Percentiles rank a stretch among this genome's conserved stretches.
Evolutionary conservation across 805 yeast genomes (phyloP).

Genomic region (Candida glaebosa): DNA sequence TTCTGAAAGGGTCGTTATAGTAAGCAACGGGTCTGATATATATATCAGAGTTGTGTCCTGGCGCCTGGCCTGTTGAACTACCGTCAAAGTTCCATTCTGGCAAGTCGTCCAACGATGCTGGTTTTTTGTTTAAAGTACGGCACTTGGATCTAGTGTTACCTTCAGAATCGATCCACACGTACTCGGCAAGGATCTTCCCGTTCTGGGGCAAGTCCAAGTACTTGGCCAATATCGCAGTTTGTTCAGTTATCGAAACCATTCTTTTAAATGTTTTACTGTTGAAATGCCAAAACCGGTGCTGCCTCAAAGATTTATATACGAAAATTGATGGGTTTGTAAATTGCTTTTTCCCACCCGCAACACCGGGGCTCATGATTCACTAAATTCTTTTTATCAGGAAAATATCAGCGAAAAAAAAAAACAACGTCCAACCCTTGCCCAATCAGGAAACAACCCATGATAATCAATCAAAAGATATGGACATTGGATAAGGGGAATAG

Average conservation of each 20-base stretch:
- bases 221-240: conserved; percentile 79
- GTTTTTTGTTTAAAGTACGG: conserved; percentile 71
- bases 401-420: background rate
- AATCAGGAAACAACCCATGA: too few species aligned
- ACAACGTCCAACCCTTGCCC: too few species aligned
- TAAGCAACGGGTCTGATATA: conserved; percentile 93
- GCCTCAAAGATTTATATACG: too few species aligned
- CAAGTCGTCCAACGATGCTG: conserved; percentile 73
- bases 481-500: too few species aligned
- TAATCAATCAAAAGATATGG: too few species aligned
- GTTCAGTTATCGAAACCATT: conserved; percentile 48
- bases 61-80: conserved; percentile 97
- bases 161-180: conserved; percentile 95
- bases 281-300: too few species aligned
- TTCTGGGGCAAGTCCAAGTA: conserved; percentile 81
- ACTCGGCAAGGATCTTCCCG: conserved; percentile 89
- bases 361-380: background rate
- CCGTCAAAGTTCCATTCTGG: conserved; percentile 99
- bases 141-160: conserved; percentile 93
- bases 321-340: background rate
- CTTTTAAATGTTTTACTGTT: conserved; percentile 6
- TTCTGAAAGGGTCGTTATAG: conserved; percentile 96
- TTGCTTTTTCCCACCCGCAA: background rate
- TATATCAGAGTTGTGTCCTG: conserved; percentile 95
- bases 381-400: background rate